A percentile compares a stretch with the other conserved stretches of the same genome.
Conservation (phyloP, 2,329 filamentous ascomycete genomes). For the Fusarium cyanostomum region DNA sequence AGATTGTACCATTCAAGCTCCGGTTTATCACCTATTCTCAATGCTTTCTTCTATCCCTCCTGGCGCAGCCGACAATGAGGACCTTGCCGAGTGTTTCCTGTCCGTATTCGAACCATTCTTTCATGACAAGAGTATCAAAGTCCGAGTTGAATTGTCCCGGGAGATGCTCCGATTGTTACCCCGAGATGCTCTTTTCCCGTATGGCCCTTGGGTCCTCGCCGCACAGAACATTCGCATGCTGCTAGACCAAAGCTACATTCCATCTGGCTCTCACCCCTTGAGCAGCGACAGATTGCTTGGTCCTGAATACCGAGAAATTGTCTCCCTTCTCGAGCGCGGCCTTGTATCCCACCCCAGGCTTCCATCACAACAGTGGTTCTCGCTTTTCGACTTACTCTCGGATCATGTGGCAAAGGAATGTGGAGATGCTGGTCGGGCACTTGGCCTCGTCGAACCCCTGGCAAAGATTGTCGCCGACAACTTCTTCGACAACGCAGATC, state of each 20-base stretch:
- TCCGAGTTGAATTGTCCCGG: slow-evolving; percentile 57
- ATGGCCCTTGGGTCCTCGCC: slow-evolving; percentile 62
- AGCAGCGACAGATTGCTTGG: slow-evolving; percentile 61
- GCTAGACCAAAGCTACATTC: slow-evolving; percentile 47
- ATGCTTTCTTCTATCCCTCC: slow-evolving; percentile 64
- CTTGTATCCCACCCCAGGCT: slow-evolving; percentile 60
- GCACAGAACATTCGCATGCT: slow-evolving; percentile 57
- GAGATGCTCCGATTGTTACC: slow-evolving; percentile 63
- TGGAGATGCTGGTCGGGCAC: slow-evolving; percentile 72
- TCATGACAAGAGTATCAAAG: slow-evolving; percentile 55
- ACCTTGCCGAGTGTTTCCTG: slow-evolving; percentile 57
- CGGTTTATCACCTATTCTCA: slow-evolving; percentile 72
- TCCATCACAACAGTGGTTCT: slow-evolving; percentile 58
- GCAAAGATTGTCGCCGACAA: slow-evolving; percentile 63
- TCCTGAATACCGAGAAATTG: slow-evolving; percentile 74
- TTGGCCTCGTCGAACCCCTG: slow-evolving; percentile 76
- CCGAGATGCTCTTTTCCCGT: slow-evolving; percentile 55
- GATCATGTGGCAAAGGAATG: slow-evolving; percentile 68
- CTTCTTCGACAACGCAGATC: slow-evolving; percentile 24
- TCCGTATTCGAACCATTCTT: slow-evolving; percentile 69
- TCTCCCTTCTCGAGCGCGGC: slow-evolving; percentile 73
- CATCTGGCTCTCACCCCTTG: slow-evolving; percentile 33
- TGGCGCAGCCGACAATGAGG: slow-evolving; percentile 58
- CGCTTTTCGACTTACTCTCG: slow-evolving; percentile 66
- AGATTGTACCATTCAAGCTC: slow-evolving; percentile 62